Percentiles rank a stretch among this genome's conserved stretches.
These are phyloP conservation scores for Parathielavia appendiculata DNA, from an alignment of 495 filamentous ascomycete species.

Conservation along the genomic window DNA sequence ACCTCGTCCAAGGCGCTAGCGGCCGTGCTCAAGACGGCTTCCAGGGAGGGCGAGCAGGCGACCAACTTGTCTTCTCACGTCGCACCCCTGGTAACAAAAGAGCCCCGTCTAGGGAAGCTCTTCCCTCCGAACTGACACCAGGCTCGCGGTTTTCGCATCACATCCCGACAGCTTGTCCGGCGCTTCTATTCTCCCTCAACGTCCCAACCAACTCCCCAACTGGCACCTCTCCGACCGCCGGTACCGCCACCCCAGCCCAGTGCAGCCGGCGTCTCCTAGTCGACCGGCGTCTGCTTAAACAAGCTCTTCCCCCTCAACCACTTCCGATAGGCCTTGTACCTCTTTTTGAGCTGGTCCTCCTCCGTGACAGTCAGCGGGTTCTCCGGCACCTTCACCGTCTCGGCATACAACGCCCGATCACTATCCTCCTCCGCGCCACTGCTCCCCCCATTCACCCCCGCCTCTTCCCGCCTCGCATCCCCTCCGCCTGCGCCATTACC, in stretches of 20 bases:
- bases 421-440: constrained; percentile 47
- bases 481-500: background rate
- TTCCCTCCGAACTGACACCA: constrained; percentile 27
- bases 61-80: constrained; percentile 29
- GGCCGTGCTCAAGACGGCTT: constrained; percentile 30
- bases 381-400: constrained; percentile 69
- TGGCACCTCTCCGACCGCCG: constrained; percentile 10
- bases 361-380: constrained; percentile 82
- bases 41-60: constrained; percentile 3
- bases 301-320: constrained; percentile 90
- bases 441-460: constrained; percentile 21
- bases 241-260: background rate
- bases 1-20: constrained; percentile 28
- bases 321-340: constrained; percentile 92
- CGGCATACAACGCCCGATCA: constrained; percentile 66
- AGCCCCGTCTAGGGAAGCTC: constrained; percentile 38
- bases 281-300: constrained; percentile 82
- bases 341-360: constrained; percentile 80
- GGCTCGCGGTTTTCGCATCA: background rate
- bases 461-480: constrained; percentile 42
- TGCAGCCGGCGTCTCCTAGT: constrained; percentile 36
- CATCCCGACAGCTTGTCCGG: background rate
- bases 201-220: constrained; percentile 8
- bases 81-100: constrained; percentile 37
- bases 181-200: background rate